Conservation (phyloP, 176 grass and related monocot genomes). For the Poa pratensis region DNA sequence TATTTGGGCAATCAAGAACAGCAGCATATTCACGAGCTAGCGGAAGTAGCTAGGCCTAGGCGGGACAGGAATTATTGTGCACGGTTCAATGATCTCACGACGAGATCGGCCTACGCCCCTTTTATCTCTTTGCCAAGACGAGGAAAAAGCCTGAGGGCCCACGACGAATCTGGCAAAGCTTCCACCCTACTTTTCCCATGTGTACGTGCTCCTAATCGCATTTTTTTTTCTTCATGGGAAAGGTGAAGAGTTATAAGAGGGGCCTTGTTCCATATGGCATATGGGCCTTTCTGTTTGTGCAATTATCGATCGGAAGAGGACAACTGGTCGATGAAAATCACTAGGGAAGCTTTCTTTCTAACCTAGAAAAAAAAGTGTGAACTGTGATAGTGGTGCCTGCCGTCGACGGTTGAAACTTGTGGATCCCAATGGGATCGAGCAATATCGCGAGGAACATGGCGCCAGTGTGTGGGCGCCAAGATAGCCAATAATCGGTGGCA, state of each 20-base stretch:
- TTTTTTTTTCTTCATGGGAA: neutral
- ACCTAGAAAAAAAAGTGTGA: too few species aligned
- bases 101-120: constrained; percentile 39
- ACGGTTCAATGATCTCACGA: constrained; percentile 35
- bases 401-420: too few species aligned
- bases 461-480: neutral
- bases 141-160: constrained; percentile 22
- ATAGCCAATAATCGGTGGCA: neutral
- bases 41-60: constrained; percentile 35
- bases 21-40: constrained; percentile 39
- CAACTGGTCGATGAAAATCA: too few species aligned
- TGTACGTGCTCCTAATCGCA: constrained; percentile 16
- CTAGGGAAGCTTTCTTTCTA: too few species aligned
- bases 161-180: constrained; percentile 29
- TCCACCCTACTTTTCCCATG: neutral
- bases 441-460: neutral
- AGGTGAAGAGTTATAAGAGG: neutral
- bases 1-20: neutral
- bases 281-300: neutral
- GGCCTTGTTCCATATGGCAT: neutral
- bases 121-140: constrained; percentile 33
- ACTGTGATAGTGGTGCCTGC: too few species aligned
- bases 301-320: too few species aligned
- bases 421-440: neutral
- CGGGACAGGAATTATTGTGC: constrained; percentile 16